Evolutionary conservation across 495 filamentous ascomycete species (phyloP).

Genomic region (Lasiosphaeria hispida): DNA sequence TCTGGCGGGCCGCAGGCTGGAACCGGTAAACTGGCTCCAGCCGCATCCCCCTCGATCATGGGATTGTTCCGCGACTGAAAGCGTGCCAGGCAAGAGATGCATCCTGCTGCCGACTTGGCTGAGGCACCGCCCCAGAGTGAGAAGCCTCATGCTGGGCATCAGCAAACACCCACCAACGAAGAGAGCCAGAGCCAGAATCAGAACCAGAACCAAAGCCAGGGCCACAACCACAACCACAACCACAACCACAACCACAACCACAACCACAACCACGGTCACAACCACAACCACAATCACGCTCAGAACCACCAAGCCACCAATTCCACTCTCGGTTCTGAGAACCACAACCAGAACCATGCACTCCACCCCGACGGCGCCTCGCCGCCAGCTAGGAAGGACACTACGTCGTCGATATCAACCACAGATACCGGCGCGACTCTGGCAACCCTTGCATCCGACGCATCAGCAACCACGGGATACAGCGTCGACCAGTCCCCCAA

Average conservation of each 20-base stretch:
- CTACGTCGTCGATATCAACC: conserved; percentile 47
- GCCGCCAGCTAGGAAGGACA: conserved; percentile 47
- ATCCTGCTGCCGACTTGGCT: conserved; percentile 44
- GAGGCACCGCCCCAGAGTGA: conserved; percentile 45
- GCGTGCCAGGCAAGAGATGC: conserved; percentile 33
- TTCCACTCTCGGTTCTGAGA: neutral
- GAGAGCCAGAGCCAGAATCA: conserved; percentile 23
- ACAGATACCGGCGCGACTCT: conserved; percentile 36
- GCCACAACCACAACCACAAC: conserved; percentile 2
- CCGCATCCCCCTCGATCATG: conserved; percentile 23
- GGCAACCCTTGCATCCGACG: conserved; percentile 37
- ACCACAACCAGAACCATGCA: conserved; percentile 27
- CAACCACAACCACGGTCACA: conserved; percentile 1
- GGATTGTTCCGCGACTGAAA: conserved; percentile 21
- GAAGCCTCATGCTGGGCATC: conserved; percentile 35
- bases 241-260: conserved; percentile 12
- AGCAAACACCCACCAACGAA: conserved; percentile 13
- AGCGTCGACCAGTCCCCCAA: conserved; percentile 39
- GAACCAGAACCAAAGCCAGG: neutral
- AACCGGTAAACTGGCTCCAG: neutral
- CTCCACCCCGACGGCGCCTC: conserved; percentile 35
- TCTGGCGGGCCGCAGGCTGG: conserved; percentile 4
- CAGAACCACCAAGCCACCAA: conserved; percentile 5
- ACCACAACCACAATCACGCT: conserved; percentile 12
- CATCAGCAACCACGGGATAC: conserved; percentile 42